Base-by-base conservation (phyloP, 2,329 filamentous ascomycete species). In the Penicillium sp. region DNA sequence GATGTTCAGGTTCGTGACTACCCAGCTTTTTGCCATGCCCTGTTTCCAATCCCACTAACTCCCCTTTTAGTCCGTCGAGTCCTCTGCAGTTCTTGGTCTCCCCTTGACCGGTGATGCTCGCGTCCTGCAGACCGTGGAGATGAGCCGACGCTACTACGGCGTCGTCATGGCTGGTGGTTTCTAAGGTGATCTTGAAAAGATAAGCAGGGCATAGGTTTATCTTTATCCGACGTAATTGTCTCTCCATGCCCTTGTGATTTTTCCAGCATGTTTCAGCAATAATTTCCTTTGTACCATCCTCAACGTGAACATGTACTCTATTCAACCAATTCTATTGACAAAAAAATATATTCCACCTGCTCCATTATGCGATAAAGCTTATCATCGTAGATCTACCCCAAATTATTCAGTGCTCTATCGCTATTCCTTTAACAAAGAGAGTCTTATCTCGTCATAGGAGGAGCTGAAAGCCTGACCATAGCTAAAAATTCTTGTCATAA, bases 51-150 rank as follows among this genome's bases (percentile, higher is more conserved):
- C 19, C 19, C 19, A 19, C 63, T 65, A 51, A 62, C 46, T 47
- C 3, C 9, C 26, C 44, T 31, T 47, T 16, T 50, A 74, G 72
- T 68, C 66, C 42, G 66, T 74, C 43, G 69, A 75, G 55, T 65
- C 75, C 26, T 74, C 74, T 10, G 67, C 70, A 44, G 71, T 79
- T 27, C 72, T 80, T 5, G 69, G 71, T 37, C 68, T 79, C 11
- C 76, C 76, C 35, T 66, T 93, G 52, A 91, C 89, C 4, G 88
- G 91, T 65, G 90, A 93, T 72, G 83, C 86, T 39, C 84, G 89
- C 65, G 76, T 92, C 58, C 81, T 84, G 65, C 89, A 93, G 72
- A 88, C 89, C 9, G 83, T 87, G 33, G 85, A 90, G 59, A 78
- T 92, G 64, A 88, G 88, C 63, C 80, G 88, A 66, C 82, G 83